Conservation (phyloP, 192 early-diverging fungal genomes). For the Spizellomyces punctatus region DNA sequence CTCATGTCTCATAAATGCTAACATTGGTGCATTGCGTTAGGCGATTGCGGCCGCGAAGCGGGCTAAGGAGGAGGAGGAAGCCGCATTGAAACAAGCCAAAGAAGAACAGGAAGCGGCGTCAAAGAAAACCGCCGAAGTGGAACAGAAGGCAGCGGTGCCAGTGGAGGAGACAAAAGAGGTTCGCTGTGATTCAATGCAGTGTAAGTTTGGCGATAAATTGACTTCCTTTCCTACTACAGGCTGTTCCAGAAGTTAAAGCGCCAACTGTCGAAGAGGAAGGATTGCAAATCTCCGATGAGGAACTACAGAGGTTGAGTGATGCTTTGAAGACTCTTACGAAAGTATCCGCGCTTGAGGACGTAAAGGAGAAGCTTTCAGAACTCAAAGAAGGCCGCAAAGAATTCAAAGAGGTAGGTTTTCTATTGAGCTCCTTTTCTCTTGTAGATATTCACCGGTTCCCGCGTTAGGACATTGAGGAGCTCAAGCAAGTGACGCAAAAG, state of each 20-base stretch:
- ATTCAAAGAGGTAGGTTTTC: slow-evolving; percentile 42
- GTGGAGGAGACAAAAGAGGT: too few species aligned
- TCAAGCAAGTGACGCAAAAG: slow-evolving; percentile 52
- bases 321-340: slow-evolving; percentile 52
- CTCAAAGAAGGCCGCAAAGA: slow-evolving; percentile 55
- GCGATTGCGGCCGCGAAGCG: slow-evolving; percentile 53
- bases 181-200: too few species aligned
- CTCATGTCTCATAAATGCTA: slow-evolving; percentile 4
- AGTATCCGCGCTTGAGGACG: slow-evolving; percentile 49
- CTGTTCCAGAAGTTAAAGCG: background rate
- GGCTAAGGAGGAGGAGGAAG: slow-evolving; percentile 62
- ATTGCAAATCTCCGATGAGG: slow-evolving; percentile 39
- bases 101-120: slow-evolving; percentile 19
- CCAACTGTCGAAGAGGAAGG: slow-evolving; percentile 11
- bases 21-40: background rate
- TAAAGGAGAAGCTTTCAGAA: slow-evolving; percentile 41
- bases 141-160: background rate
- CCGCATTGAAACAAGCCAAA: slow-evolving; percentile 41
- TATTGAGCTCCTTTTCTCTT: slow-evolving; percentile 4
- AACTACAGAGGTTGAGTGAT: slow-evolving; percentile 48
- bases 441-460: slow-evolving; percentile 1
- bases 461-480: slow-evolving; percentile 52
- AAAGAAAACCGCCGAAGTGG: slow-evolving; percentile 7
- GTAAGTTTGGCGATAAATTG: too few species aligned
- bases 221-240: background rate